Percentiles rank a stretch among this genome's conserved stretches.
These are phyloP conservation scores for Aspergillus cejpii DNA, from an alignment of 2,329 filamentous ascomycete species.

Conservation along the genomic window DNA sequence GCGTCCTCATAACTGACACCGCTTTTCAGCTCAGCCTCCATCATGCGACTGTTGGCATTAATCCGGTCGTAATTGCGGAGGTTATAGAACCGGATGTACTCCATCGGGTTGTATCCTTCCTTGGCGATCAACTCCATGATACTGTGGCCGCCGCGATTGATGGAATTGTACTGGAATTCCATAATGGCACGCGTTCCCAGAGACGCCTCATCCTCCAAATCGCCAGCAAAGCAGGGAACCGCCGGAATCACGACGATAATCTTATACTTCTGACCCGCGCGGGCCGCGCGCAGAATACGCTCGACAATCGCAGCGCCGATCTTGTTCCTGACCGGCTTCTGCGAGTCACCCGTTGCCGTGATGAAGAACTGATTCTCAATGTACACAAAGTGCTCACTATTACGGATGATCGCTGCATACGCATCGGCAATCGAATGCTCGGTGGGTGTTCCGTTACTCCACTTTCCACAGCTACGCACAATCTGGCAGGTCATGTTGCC, in stretches of 20 bases:
- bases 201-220: conserved; percentile 75
- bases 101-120: conserved; percentile 67
- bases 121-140: conserved; percentile 74
- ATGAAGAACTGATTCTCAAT: conserved; percentile 99
- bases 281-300: conserved; percentile 70
- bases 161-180: conserved; percentile 97
- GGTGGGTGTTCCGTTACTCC: conserved; percentile 83
- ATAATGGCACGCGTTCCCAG: conserved; percentile 89
- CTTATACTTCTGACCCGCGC: conserved; percentile 79
- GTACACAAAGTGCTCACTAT: conserved; percentile 87
- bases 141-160: conserved; percentile 83
- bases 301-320: conserved; percentile 92
- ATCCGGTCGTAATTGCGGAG: conserved; percentile 87
- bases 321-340: conserved; percentile 78
- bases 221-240: conserved; percentile 88
- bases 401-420: conserved; percentile 74
- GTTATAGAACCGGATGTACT: conserved; percentile 93
- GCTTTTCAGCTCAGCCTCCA: conserved; percentile 36
- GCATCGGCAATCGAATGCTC: conserved; percentile 82
- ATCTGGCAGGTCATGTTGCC: conserved; percentile 38
- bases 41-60: conserved; percentile 46
- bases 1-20: conserved; percentile 43
- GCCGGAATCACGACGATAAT: conserved; percentile 86
- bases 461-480: conserved; percentile 80
- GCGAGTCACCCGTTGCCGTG: conserved; percentile 79